Percentiles rank a stretch among this genome's conserved stretches.
These are phyloP conservation scores for Termitomyces sp. DNA, from an alignment of 768 basidiomycete species.

Conservation along the genomic window DNA sequence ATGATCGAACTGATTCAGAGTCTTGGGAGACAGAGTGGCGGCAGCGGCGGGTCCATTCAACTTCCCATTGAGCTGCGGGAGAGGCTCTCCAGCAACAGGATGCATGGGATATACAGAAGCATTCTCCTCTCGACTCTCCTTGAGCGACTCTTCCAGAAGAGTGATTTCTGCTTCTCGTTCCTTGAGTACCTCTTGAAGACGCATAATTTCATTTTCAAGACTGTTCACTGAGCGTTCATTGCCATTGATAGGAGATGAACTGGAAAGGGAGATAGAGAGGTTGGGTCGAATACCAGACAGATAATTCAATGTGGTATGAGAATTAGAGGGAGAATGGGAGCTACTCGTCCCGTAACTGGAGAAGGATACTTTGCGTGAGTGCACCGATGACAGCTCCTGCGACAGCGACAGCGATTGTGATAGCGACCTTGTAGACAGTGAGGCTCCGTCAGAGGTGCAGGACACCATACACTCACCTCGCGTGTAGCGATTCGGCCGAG, in stretches of 20 bases:
- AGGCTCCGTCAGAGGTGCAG: conserved; percentile 1
- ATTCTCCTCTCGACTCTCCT: conserved; percentile 28
- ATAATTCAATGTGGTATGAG: conserved; percentile 33
- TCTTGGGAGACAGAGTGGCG: conserved; percentile 61
- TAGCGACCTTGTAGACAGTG: conserved; percentile 58
- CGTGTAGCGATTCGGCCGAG: conserved; percentile 84
- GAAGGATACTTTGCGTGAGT: conserved; percentile 78
- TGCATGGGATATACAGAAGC: conserved; percentile 7
- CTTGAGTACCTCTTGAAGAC: conserved; percentile 87
- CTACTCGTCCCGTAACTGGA: conserved; percentile 75
- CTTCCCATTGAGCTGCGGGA: conserved; percentile 20
- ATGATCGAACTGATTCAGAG: conserved; percentile 68
- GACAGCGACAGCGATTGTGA: conserved; percentile 95
- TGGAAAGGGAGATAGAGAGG: conserved; percentile 54
- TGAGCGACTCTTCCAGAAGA: conserved; percentile 58
- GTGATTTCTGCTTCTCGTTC: conserved; percentile 91
- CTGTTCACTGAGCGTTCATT: conserved; percentile 78
- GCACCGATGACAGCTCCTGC: conserved; percentile 91
- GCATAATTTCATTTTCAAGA: conserved; percentile 93
- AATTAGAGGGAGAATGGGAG: conserved; percentile 56
- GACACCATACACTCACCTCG: conserved; percentile 51
- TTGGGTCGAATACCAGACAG: conserved; percentile 40
- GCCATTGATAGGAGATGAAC: conserved; percentile 23
- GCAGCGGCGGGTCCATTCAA: conserved; percentile 20
- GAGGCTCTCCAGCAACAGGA: conserved; percentile 10